A percentile compares a stretch with the other conserved stretches of the same genome.
These are phyloP conservation scores for Cyberlindnera americana DNA, from an alignment of 805 yeast genomes.

Conservation along the genomic window DNA sequence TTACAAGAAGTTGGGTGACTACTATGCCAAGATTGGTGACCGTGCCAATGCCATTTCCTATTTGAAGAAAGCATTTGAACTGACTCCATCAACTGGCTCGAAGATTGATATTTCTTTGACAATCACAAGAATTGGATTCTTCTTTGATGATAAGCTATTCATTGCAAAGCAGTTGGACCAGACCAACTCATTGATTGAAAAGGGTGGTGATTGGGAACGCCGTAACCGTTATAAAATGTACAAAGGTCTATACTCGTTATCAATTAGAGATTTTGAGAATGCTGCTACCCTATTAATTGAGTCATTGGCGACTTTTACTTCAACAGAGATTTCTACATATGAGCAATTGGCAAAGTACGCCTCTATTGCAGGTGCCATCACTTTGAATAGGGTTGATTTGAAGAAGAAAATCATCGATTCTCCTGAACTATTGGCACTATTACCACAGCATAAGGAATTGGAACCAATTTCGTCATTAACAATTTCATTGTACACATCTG, in stretches of 20 bases:
- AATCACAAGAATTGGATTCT: conserved; percentile 83
- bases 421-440: conserved; percentile 84
- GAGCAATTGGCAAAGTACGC: conserved; percentile 89
- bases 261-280: conserved; percentile 80
- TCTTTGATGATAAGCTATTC: conserved; percentile 71
- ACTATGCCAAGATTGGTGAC: conserved; percentile 83
- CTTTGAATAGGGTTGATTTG: conserved; percentile 78
- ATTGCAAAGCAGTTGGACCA: conserved; percentile 72
- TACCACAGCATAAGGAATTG: conserved; percentile 64
- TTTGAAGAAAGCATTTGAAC: conserved; percentile 66
- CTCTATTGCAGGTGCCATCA: conserved; percentile 79
- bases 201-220: conserved; percentile 99
- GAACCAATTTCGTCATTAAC: conserved; percentile 82
- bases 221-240: conserved; percentile 92
- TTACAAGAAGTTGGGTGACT: conserved; percentile 81
- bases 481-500: conserved; percentile 83
- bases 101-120: conserved; percentile 86
- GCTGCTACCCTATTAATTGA: conserved; percentile 86
- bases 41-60: conserved; percentile 63
- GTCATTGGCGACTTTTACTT: conserved; percentile 91
- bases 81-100: conserved; percentile 82
- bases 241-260: conserved; percentile 75
- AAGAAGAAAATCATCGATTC: conserved; percentile 86
- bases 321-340: conserved; percentile 84
- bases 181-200: conserved; percentile 73